Base-by-base conservation (phyloP, 139 green algal genomes). In the Raphidocelis subcapitata region DNA sequence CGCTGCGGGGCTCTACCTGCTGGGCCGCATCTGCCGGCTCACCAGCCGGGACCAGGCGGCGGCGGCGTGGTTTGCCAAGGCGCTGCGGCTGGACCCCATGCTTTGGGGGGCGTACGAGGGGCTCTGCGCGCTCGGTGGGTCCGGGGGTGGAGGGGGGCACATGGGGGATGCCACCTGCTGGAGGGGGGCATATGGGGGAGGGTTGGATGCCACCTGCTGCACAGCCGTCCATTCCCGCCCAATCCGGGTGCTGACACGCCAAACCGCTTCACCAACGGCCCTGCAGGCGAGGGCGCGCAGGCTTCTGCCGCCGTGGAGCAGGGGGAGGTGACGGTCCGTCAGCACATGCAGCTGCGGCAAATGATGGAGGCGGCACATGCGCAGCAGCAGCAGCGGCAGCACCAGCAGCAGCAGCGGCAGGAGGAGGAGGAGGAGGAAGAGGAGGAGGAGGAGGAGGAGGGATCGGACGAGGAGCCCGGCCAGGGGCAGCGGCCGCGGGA, bases 81-180 rank as follows among this genome's bases (percentile, higher is more conserved):
- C 92, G 21, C 85, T 97, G 56, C 74, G 74, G 24, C 29, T 90
- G 24, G 89, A 98, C 67, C 92, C 93, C 2, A 81, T 97, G 71
- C 71, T 97, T 67, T 98, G 94, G 94, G 83, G 66, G n/a, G 91
- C 94, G 2, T 97, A 90, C 75, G 90, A 97, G 74, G 94, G 96
- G 86, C 88, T 99, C 10, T 98, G 95, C 74, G 57, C 77, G 5
- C 78, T 98, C 23, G 94, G 92, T 84, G 82, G 36, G 69, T 33
- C 15, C 1, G 31, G 54, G 15, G 29, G 59, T n/a, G 55, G n/a
- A 35, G 24, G 24, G 55, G 8, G 8, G 26, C 5, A 14, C 14
- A 16, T 62, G 41, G 8, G 41, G 41, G 41, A 12, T 8, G 12
- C n/a, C n/a, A n/a, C n/a, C n/a, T 49, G 41, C 8, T 8, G 41